Percentiles rank a stretch among this genome's conserved stretches.
These are phyloP conservation scores for Aristolochia californica DNA, from an alignment of 164 flowering plant species.

Conservation along the genomic window DNA sequence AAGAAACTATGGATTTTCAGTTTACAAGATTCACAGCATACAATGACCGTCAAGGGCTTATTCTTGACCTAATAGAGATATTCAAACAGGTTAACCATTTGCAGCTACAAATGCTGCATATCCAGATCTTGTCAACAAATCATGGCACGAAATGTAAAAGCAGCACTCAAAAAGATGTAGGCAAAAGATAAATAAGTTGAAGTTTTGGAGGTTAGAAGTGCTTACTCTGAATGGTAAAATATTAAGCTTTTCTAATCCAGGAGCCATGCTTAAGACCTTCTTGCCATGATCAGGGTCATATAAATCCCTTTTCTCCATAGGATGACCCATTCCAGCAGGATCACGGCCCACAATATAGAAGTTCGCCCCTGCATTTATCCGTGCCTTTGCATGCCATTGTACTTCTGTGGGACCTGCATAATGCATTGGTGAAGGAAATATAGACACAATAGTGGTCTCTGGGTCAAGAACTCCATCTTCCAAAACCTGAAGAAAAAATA, in stretches of 20 bases:
- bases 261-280: slow-evolving; percentile 94
- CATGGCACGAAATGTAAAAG: too few relatives aligned
- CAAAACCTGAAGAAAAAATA: slow-evolving; percentile 39
- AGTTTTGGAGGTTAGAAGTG: slow-evolving; percentile 1
- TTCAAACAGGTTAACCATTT: too few relatives aligned
- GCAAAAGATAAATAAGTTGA: neutral
- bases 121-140: too few relatives aligned
- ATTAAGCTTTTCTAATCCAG: slow-evolving; percentile 79
- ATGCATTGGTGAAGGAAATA: slow-evolving; percentile 98
- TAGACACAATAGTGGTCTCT: slow-evolving; percentile 80
- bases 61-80: too few relatives aligned
- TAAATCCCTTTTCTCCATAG: slow-evolving; percentile 82
- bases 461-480: slow-evolving; percentile 97
- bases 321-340: slow-evolving; percentile 99
- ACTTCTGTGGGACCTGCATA: slow-evolving; percentile 99
- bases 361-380: slow-evolving; percentile 96
- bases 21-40: too few relatives aligned
- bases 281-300: slow-evolving; percentile 98
- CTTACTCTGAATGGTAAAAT: slow-evolving; percentile 84
- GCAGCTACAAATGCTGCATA: too few relatives aligned
- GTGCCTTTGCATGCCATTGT: slow-evolving; percentile 98
- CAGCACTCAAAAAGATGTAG: neutral
- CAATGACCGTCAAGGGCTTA: too few relatives aligned
- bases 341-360: slow-evolving; percentile 96
- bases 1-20: too few relatives aligned